These are phyloP conservation scores for Blastobotrys petasosporus DNA, from an alignment of 1,139 yeast species.

Conservation along the genomic window DNA sequence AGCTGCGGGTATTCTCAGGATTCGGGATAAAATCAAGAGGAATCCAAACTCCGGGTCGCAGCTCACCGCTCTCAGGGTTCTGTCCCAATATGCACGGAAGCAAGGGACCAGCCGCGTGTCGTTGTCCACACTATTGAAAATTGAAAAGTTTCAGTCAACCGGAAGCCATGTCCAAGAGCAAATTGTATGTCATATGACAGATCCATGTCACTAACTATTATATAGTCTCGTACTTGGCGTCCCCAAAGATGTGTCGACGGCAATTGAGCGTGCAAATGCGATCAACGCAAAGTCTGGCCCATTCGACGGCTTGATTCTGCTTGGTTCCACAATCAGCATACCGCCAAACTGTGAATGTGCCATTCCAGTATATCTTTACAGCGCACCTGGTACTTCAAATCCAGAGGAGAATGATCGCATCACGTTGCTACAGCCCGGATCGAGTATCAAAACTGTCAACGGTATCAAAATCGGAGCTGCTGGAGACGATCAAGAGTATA, in stretches of 20 bases:
- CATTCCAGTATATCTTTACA: background rate
- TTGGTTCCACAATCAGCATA: slow-evolving; percentile 16
- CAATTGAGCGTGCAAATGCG: slow-evolving; percentile 20
- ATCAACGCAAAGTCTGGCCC: slow-evolving; percentile 26
- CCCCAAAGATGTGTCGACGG: slow-evolving; percentile 11
- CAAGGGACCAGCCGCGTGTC: background rate
- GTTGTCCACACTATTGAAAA: background rate
- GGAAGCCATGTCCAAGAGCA: background rate
- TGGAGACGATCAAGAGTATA: background rate
- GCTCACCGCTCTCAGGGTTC: no score
- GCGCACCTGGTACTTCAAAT: background rate
- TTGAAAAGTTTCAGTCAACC: background rate
- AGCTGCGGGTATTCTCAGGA: no score
- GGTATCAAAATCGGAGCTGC: slow-evolving; percentile 10
- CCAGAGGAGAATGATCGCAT: background rate
- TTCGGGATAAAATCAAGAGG: no score
- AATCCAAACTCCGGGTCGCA: no score
- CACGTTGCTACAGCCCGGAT: slow-evolving; percentile 5
- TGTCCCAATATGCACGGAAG: background rate
- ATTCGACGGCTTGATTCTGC: slow-evolving; percentile 20
- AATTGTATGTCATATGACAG: background rate
- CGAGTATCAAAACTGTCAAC: slow-evolving; percentile 4
- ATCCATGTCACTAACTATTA: background rate
- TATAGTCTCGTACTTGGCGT: slow-evolving; percentile 24
- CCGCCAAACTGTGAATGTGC: slow-evolving; percentile 3